Evolutionary conservation across 345 rosid species (phyloP), one percentile per base, ranked within the genome.

Genomic region (Citrus sinensis): DNA sequence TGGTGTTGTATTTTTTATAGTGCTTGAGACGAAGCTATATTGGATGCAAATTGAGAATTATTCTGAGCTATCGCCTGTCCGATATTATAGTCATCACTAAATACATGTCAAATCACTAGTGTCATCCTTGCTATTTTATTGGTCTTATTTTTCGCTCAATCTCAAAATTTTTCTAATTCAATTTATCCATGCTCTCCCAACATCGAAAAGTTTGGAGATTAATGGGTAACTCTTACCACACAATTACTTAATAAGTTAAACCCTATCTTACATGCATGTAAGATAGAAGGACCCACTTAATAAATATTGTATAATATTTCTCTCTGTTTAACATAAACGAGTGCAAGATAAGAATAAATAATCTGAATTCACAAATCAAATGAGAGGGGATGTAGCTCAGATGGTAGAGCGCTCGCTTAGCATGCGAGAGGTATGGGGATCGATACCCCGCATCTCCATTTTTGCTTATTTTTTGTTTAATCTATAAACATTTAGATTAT

Each of bases 391-490:
- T 89, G 87, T 89, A 89, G 90, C 88, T 87, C 89, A 84, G 90
- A 87, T 87, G 89, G 90, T 89, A 87, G 90, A 87, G 92, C 87
- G 89, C 89, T 87, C 83, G 89, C 90, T 87, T 89, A 86, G 86
- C 89, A 89, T 89, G 88, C 87, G 87, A 86, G 92, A 81, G 83
- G 87, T 84, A 86, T 86, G 22, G 60, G 74, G 74, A 79, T 67
- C 68, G 27, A 34, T 67, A 67, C 13, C 24, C 27, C 7, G 27
- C 25, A 22, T 67, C 27, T 67, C 54, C 25, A 25, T 25, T 25
- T 25, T 25, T 25, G 25, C 25, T 25, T 25, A 25, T 25, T 25
- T 25, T 25, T 25, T 25, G 25, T 25, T 25, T 25, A 25, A 25
- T 25, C 25, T 25, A 25, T 25, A 25, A 25, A 25, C 25, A 25